Evolutionary conservation across 805 yeast genomes (phyloP).

Genomic region (Brettanomyces naardenensis): DNA sequence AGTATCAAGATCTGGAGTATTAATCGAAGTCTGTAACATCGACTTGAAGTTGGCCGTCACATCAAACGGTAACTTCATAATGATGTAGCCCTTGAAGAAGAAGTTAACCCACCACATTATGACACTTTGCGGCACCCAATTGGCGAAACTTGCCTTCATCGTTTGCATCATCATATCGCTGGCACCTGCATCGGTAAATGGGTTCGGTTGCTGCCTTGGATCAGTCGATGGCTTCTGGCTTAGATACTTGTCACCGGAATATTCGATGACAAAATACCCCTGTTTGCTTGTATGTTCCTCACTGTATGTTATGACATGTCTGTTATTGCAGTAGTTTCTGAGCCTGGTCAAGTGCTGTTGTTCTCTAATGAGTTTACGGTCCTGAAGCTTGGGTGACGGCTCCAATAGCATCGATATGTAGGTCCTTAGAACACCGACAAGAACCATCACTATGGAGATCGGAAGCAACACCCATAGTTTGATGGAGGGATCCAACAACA

Average conservation of each 20-base stretch:
- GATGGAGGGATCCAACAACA: slow-evolving; percentile 71
- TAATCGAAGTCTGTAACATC: slow-evolving; percentile 85
- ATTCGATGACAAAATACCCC: slow-evolving; percentile 16
- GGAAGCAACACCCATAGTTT: slow-evolving; percentile 90
- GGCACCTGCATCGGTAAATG: slow-evolving; percentile 62
- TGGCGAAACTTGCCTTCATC: slow-evolving; percentile 76
- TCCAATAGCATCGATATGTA: slow-evolving; percentile 55
- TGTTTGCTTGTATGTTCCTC: slow-evolving; percentile 46
- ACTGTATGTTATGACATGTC: slow-evolving; percentile 28
- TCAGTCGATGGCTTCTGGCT: slow-evolving; percentile 37
- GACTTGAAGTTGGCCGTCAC: slow-evolving; percentile 82
- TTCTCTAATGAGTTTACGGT: slow-evolving; percentile 47
- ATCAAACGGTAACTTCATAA: slow-evolving; percentile 87
- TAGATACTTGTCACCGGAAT: slow-evolving; percentile 37
- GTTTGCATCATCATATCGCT: slow-evolving; percentile 68
- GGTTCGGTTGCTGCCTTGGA: slow-evolving; percentile 38
- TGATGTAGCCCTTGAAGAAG: slow-evolving; percentile 85
- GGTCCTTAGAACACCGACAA: slow-evolving; percentile 74
- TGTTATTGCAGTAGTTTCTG: slow-evolving; percentile 30
- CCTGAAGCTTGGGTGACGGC: slow-evolving; percentile 47
- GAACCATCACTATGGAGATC: slow-evolving; percentile 80
- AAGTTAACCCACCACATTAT: slow-evolving; percentile 96
- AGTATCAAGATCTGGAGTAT: slow-evolving; percentile 78
- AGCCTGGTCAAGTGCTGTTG: slow-evolving; percentile 57
- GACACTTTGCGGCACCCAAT: slow-evolving; percentile 83